Evolutionary conservation across 345 rosid genomes (phyloP).

Genomic region (Hibiscus trionum): DNA sequence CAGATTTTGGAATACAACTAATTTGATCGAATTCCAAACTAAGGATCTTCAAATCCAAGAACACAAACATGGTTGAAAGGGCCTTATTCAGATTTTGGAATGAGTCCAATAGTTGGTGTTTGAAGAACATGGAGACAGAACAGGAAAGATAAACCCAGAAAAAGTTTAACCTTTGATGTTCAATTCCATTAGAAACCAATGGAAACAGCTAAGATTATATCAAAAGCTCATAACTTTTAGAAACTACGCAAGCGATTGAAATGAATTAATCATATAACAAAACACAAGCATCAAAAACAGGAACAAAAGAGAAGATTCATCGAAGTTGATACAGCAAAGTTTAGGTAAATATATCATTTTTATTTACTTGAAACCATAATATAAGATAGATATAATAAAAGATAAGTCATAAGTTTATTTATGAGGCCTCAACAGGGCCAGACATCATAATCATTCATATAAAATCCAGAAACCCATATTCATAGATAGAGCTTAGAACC

Average conservation of each 20-base stretch:
- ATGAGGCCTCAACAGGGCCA: constrained; percentile 6
- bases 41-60: no score
- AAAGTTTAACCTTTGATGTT: background rate
- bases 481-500: constrained; percentile 3
- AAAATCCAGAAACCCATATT: background rate
- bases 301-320: background rate
- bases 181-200: background rate
- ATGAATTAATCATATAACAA: background rate
- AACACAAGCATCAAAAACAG: constrained; percentile 17
- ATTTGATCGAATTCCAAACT: no score
- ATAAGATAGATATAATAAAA: background rate
- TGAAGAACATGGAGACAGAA: background rate
- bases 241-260: background rate
- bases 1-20: no score
- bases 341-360: background rate
- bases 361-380: background rate
- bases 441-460: background rate
- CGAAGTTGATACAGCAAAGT: constrained; percentile 7
- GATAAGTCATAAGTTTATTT: background rate
- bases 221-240: background rate
- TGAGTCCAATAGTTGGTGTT: background rate
- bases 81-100: background rate
- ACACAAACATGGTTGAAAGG: no score
- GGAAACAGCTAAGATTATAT: background rate
- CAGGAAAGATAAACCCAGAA: background rate